These are phyloP conservation scores for Coccomyxa sp. DNA, from an alignment of 139 green algal genomes.

Conservation along the genomic window DNA sequence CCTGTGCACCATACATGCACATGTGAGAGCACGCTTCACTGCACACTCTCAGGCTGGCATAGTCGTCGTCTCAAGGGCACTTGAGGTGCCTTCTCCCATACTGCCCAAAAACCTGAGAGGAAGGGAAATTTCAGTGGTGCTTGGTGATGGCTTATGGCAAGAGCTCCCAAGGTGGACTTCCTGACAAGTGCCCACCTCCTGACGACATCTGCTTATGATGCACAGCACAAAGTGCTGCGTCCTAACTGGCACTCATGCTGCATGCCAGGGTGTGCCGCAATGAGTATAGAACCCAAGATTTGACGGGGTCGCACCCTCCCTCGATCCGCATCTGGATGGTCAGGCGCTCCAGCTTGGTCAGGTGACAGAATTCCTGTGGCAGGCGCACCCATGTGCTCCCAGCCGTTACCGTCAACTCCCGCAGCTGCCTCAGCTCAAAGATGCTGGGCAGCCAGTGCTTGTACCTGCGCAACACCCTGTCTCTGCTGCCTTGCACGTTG, in stretches of 20 bases:
- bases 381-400: neutral
- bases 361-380: neutral
- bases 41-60: neutral
- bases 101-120: neutral
- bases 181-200: neutral
- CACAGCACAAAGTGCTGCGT: neutral
- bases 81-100: neutral
- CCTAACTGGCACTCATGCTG: neutral
- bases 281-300: neutral
- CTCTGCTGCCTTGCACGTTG: neutral
- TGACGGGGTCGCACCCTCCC: neutral
- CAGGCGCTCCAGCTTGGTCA: neutral
- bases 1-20: neutral
- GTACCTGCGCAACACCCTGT: neutral
- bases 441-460: neutral
- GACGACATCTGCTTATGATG: neutral
- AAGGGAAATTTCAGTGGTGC: neutral
- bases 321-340: neutral
- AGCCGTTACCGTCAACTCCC: neutral
- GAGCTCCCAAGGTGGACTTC: no score
- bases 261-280: neutral
- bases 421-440: neutral
- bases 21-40: neutral
- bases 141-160: neutral
- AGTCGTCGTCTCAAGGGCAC: neutral